Evolutionary conservation across 352 stramenopile species (phyloP).

Genomic region (Globisporangium okanoganense): DNA sequence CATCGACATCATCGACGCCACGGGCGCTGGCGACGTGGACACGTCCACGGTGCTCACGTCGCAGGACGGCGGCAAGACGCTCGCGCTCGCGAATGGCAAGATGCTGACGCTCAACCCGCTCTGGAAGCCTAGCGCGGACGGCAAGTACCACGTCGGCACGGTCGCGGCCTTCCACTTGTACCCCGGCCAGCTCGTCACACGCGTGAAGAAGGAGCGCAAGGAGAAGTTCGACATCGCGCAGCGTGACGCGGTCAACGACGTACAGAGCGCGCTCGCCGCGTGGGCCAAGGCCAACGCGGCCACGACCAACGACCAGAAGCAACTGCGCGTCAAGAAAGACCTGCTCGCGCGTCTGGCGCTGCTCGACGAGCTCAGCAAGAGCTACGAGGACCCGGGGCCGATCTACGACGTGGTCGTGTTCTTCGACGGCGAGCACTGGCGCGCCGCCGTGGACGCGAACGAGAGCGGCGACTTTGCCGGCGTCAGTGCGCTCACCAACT

Average conservation of each 20-base stretch:
- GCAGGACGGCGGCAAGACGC: slow-evolving; percentile 43
- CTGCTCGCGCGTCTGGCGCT: slow-evolving; percentile 68
- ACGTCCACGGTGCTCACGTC: slow-evolving; percentile 62
- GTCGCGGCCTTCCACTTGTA: slow-evolving; percentile 90
- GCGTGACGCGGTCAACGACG: slow-evolving; percentile 53
- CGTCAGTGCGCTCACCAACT: slow-evolving; percentile 67
- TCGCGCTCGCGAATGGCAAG: slow-evolving; percentile 37
- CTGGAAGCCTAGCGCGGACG: slow-evolving; percentile 51
- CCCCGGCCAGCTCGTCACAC: slow-evolving; percentile 59
- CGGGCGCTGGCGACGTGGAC: slow-evolving; percentile 91
- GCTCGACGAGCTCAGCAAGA: slow-evolving; percentile 70
- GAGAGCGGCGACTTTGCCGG: slow-evolving; percentile 84
- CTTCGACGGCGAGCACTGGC: slow-evolving; percentile 72
- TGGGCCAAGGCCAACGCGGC: slow-evolving; percentile 64
- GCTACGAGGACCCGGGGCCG: slow-evolving; percentile 89
- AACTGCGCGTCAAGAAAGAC: slow-evolving; percentile 70
- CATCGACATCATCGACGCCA: slow-evolving; percentile 95
- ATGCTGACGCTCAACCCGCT: slow-evolving; percentile 72
- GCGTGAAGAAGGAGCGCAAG: slow-evolving; percentile 79
- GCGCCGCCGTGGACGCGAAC: slow-evolving; percentile 82
- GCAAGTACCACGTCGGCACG: slow-evolving; percentile 80
- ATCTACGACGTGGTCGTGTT: slow-evolving; percentile 93
- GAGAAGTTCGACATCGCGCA: slow-evolving; percentile 78
- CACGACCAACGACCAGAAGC: slow-evolving; percentile 50
- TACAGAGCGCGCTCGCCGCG: slow-evolving; percentile 53